A percentile compares a stretch with the other conserved stretches of the same genome.
These are phyloP conservation scores for Penicillium hesseltinei DNA, from an alignment of 2,329 filamentous ascomycete species.

Conservation along the genomic window DNA sequence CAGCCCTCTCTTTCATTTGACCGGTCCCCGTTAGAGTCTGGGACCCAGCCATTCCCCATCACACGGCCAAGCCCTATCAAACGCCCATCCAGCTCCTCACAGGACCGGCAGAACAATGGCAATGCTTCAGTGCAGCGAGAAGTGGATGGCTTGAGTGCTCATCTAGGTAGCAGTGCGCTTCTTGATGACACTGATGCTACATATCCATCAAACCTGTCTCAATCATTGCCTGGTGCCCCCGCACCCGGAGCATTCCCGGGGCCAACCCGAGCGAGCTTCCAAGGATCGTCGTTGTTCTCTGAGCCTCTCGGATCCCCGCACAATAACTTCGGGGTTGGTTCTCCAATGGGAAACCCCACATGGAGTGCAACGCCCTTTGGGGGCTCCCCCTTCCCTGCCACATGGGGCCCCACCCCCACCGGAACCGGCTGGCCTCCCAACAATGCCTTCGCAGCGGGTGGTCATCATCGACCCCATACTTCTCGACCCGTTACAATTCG, in stretches of 20 bases:
- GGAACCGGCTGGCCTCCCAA: constrained; percentile 48
- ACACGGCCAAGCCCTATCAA: constrained; percentile 83
- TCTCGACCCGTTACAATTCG: constrained; percentile 69
- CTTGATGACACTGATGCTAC: constrained; percentile 72
- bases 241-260: constrained; percentile 51
- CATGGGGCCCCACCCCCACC: constrained; percentile 42
- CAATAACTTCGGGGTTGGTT: constrained; percentile 33
- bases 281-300: constrained; percentile 42
- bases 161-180: constrained; percentile 86
- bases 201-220: constrained; percentile 50
- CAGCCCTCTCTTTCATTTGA: constrained; percentile 68
- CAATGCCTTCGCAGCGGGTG: constrained; percentile 50
- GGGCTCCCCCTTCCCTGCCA: constrained; percentile 37
- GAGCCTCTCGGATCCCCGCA: constrained; percentile 42
- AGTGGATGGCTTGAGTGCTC: constrained; percentile 70
- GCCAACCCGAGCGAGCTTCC: constrained; percentile 44
- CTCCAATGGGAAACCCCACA: constrained; percentile 30
- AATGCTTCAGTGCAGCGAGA: constrained; percentile 51
- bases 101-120: constrained; percentile 45
- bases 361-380: constrained; percentile 42
- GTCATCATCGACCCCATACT: constrained; percentile 51
- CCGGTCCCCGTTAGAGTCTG: constrained; percentile 58
- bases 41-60: constrained; percentile 67
- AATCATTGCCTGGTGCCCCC: constrained; percentile 51
- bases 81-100: constrained; percentile 71